Conservation (phyloP, 768 basidiomycete genomes). For the Tulasnella sp. region DNA sequence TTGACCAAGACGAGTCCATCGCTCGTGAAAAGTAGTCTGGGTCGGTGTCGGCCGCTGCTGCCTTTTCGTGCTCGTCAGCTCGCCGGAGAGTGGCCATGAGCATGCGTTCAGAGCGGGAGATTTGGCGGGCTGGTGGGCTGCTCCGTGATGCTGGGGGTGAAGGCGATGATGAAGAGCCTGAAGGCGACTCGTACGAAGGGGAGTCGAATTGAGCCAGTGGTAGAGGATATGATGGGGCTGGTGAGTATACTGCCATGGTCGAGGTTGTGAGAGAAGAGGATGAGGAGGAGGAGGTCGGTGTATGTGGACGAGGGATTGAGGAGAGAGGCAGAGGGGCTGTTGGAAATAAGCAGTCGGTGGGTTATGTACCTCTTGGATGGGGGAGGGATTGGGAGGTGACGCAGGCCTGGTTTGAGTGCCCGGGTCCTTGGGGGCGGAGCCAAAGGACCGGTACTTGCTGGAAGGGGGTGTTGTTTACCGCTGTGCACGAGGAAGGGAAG, state of each 20-base stretch:
- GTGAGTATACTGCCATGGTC: conserved; percentile 30
- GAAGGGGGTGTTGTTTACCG: conserved; percentile 11
- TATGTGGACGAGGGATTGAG: background rate
- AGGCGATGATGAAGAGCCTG: conserved; percentile 15
- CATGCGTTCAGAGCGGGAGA: conserved; percentile 31
- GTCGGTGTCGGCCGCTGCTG: conserved; percentile 3
- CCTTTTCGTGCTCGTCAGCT: conserved; percentile 26
- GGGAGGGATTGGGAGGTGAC: background rate
- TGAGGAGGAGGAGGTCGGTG: conserved; percentile 5
- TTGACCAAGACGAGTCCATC: background rate
- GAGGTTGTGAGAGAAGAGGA: background rate
- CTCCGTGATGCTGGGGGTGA: conserved; percentile 18
- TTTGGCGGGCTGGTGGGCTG: conserved; percentile 24
- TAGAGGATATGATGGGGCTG: conserved; percentile 30
- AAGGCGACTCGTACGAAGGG: conserved; percentile 30
- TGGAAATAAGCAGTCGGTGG: conserved; percentile 12
- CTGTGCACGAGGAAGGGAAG: conserved; percentile 17
- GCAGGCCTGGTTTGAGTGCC: conserved; percentile 8
- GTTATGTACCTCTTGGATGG: conserved; percentile 10
- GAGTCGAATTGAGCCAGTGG: conserved; percentile 2
- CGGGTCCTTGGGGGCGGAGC: background rate
- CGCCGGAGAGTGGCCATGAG: conserved; percentile 26
- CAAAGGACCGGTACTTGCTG: background rate
- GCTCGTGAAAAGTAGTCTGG: conserved; percentile 31
- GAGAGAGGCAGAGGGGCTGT: conserved; percentile 16